Percentiles rank a stretch among this genome's conserved stretches.
Evolutionary conservation across 2,329 filamentous ascomycete genomes (phyloP).

Genomic region (Fusarium sulawesiense): DNA sequence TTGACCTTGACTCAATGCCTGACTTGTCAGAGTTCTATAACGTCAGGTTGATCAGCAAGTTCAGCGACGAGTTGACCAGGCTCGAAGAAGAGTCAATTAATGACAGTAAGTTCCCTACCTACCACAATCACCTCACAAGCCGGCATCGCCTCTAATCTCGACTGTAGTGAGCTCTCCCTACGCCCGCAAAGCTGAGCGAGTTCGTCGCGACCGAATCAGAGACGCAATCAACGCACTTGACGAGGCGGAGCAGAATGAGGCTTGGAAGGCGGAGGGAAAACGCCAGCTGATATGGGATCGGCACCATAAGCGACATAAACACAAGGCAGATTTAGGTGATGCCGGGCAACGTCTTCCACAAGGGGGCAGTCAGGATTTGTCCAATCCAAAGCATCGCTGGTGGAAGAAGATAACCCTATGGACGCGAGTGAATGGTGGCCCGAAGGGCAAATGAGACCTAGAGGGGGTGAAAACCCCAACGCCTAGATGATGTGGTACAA

Average conservation of each 20-base stretch:
- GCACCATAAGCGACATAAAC: too few species aligned
- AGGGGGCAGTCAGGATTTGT: rapidly evolving
- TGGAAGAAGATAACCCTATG: not conserved
- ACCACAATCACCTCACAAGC: rapidly evolving
- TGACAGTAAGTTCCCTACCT: not conserved
- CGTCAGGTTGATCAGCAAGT: not conserved
- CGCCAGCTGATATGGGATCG: not conserved
- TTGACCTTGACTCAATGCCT: not conserved
- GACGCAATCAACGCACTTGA: not conserved
- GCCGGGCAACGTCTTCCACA: too few species aligned
- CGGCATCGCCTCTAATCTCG: too few species aligned
- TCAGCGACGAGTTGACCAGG: not conserved
- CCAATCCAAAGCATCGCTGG: not conserved
- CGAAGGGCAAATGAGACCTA: too few species aligned
- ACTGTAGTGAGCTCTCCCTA: not conserved
- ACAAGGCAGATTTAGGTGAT: too few species aligned
- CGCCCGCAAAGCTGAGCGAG: not conserved
- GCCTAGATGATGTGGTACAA: too few species aligned
- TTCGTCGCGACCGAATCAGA: not conserved
- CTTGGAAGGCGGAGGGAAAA: not conserved
- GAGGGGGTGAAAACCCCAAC: too few species aligned
- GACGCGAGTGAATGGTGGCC: not conserved
- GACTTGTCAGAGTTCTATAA: slow-evolving; percentile 2
- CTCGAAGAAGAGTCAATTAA: not conserved
- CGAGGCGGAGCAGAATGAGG: rapidly evolving